phyloP scores from a whole-genome alignment of 352 stramenopile species.

The Peronosclerospora sorghi region DNA sequence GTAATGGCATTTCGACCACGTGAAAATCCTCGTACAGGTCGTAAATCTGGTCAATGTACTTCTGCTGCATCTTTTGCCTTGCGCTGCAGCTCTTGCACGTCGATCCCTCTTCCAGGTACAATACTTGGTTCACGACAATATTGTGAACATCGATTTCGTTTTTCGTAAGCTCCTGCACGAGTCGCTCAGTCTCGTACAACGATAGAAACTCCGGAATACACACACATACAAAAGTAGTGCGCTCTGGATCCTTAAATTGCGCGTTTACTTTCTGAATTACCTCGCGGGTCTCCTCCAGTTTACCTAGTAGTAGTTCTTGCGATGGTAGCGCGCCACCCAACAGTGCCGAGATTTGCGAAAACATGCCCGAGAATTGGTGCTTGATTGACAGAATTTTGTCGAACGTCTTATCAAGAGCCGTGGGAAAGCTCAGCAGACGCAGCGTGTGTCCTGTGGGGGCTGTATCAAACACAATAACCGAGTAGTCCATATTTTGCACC shows the following conservation, averaged over 20 bases:
- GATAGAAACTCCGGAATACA: slow-evolving; percentile 99
- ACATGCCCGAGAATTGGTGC: slow-evolving; percentile 84
- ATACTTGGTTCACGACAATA: slow-evolving; percentile 99
- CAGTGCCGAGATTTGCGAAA: slow-evolving; percentile 73
- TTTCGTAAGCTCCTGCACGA: slow-evolving; percentile 98
- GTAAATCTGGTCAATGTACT: slow-evolving; percentile 99
- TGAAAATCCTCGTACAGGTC: slow-evolving; percentile 99
- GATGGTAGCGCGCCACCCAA: slow-evolving; percentile 64
- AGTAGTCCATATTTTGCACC: slow-evolving; percentile 96
- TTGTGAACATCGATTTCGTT: slow-evolving; percentile 99
- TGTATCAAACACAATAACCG: slow-evolving; percentile 97
- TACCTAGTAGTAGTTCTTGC: slow-evolving; percentile 92
- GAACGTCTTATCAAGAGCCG: slow-evolving; percentile 96
- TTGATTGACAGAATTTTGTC: slow-evolving; percentile 97
- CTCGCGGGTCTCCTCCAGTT: slow-evolving; percentile 91
- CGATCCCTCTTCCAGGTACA: slow-evolving; percentile 82
- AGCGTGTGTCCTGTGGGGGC: slow-evolving; percentile 96
- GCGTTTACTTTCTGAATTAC: slow-evolving; percentile 99
- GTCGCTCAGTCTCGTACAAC: slow-evolving; percentile 98
- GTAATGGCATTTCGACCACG: slow-evolving; percentile 97
- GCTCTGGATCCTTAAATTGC: slow-evolving; percentile 97
- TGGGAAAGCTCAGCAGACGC: slow-evolving; percentile 94
- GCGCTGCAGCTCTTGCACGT: slow-evolving; percentile 90
- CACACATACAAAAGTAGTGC: slow-evolving; percentile 99
- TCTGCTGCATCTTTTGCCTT: slow-evolving; percentile 99